Conservation (phyloP, 2,329 filamentous ascomycete species). For the Penicillium sp. region DNA sequence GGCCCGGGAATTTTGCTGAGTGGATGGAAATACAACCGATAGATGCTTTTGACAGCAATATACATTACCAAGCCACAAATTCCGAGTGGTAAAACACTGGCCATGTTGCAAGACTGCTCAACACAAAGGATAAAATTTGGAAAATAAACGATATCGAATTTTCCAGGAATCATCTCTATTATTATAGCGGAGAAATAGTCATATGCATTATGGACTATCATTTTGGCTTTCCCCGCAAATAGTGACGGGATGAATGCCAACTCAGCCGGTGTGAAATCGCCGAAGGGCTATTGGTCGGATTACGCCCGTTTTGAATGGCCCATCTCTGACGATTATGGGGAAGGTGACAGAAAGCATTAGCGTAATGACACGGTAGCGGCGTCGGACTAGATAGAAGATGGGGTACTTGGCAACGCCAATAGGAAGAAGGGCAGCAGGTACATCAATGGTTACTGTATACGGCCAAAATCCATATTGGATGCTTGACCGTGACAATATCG, state of each 20-base stretch:
- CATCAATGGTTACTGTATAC: neutral
- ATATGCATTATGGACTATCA: neutral
- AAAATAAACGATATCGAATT: neutral
- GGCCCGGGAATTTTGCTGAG: conserved; percentile 34
- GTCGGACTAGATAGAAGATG: neutral
- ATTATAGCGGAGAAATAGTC: neutral
- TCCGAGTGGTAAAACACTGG: neutral
- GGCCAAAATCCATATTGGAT: neutral
- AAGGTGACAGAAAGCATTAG: neutral
- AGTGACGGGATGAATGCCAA: neutral
- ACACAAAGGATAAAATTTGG: neutral
- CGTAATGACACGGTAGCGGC: neutral
- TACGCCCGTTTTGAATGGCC: neutral
- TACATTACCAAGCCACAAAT: neutral
- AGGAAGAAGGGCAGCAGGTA: neutral
- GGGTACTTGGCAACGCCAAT: neutral
- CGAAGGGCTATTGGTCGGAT: neutral
- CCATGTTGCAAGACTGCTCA: neutral
- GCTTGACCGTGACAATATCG: neutral
- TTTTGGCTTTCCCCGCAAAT: neutral
- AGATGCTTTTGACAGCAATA: conserved; percentile 9
- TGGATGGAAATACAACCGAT: conserved; percentile 36
- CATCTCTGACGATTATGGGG: neutral
- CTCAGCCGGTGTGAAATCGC: neutral
- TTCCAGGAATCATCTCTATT: neutral